phyloP scores from a whole-genome alignment of 2,329 filamentous ascomycete genomes.

The Aureobasidium sp. region DNA sequence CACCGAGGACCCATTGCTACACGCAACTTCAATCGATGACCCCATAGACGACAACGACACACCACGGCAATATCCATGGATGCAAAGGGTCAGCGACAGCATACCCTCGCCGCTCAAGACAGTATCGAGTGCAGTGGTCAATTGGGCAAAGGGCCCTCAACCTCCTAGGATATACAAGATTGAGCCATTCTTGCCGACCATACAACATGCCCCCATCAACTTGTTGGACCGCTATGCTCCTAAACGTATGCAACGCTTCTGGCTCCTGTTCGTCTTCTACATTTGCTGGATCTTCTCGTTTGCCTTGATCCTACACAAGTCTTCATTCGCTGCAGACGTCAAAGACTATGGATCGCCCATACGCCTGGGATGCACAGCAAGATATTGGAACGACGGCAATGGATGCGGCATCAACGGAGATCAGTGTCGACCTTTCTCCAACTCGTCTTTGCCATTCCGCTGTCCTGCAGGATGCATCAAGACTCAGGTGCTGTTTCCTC shows the following conservation, averaged over 20 bases:
- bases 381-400: conserved; percentile 64
- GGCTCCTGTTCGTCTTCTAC: conserved; percentile 52
- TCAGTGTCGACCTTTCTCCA: conserved; percentile 66
- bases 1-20: conserved; percentile 23
- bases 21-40: conserved; percentile 21
- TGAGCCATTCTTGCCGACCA: conserved; percentile 49
- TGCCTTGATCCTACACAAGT: conserved; percentile 57
- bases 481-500: conserved; percentile 58
- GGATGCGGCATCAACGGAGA: conserved; percentile 66
- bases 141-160: conserved; percentile 42
- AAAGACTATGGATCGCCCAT: conserved; percentile 59
- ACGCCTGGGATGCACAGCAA: conserved; percentile 57
- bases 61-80: conserved; percentile 18
- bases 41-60: conserved; percentile 12
- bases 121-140: conserved; percentile 19
- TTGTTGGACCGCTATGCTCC: conserved; percentile 57
- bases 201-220: conserved; percentile 60
- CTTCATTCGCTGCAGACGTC: conserved; percentile 53
- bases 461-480: conserved; percentile 66
- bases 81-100: conserved; percentile 18
- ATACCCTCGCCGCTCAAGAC: conserved; percentile 22
- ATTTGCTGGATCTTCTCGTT: conserved; percentile 63
- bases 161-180: conserved; percentile 43
- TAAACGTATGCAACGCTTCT: conserved; percentile 49
- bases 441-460: conserved; percentile 61